phyloP scores from a whole-genome alignment of 352 stramenopile genomes.

The Globisporangium parvum region DNA sequence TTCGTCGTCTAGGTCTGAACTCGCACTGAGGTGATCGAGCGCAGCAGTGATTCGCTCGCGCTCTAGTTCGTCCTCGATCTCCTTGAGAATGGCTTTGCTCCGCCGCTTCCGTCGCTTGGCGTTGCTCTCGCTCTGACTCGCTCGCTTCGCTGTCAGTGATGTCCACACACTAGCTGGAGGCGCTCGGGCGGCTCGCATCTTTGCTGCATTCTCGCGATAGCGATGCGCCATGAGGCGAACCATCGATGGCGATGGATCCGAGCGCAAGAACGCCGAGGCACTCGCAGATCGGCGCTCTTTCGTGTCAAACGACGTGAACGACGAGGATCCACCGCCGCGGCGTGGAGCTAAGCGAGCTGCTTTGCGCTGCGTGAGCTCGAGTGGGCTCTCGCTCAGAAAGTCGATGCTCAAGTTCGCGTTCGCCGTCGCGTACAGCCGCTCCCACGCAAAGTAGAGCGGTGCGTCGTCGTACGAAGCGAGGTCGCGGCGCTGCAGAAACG shows the following conservation, averaged over 20 bases:
- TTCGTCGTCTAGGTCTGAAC: neutral
- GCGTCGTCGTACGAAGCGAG: conserved; percentile 41
- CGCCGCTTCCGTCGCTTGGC: conserved; percentile 4
- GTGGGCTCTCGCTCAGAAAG: conserved; percentile 28
- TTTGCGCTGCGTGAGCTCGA: conserved; percentile 24
- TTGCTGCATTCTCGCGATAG: conserved; percentile 27
- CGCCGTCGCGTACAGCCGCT: conserved; percentile 35
- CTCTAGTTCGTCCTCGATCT: conserved; percentile 14
- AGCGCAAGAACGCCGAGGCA: conserved; percentile 30
- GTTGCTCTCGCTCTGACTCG: neutral
- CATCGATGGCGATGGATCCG: conserved; percentile 16
- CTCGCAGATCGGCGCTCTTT: conserved; percentile 20
- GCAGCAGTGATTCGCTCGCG: neutral
- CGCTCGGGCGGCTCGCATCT: conserved; percentile 14
- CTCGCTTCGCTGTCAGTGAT: neutral
- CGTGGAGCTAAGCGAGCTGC: conserved; percentile 28
- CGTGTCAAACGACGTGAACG: conserved; percentile 26
- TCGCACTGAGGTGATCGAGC: neutral
- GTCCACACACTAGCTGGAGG: neutral
- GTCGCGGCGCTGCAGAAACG: conserved; percentile 31
- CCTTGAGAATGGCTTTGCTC: conserved; percentile 11
- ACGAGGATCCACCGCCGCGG: conserved; percentile 18
- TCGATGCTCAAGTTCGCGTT: conserved; percentile 43
- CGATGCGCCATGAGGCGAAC: conserved; percentile 29
- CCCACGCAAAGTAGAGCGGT: conserved; percentile 51